Evolutionary conservation across 1,284 basidiomycete species (phyloP).

Genomic region (Porodaedalea pini): DNA sequence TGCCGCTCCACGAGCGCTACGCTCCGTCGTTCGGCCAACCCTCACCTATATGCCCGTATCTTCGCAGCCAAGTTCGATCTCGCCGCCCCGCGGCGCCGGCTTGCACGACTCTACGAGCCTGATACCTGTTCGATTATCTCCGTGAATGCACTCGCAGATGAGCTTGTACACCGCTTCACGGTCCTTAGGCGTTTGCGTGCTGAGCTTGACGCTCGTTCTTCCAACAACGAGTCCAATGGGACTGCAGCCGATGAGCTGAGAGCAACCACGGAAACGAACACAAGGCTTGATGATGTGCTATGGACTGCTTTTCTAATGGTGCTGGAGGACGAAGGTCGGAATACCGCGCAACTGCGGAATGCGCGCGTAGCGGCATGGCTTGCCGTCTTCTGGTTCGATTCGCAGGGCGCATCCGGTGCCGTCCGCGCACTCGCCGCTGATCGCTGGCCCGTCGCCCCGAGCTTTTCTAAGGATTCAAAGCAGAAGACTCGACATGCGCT

Average conservation of each 20-base stretch:
- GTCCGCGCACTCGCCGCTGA: slow-evolving; percentile 28
- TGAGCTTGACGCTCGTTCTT: slow-evolving; percentile 29
- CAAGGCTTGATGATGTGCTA: slow-evolving; percentile 37
- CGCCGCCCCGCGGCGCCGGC: slow-evolving; percentile 28
- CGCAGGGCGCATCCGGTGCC: slow-evolving; percentile 34
- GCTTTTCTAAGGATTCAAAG: not conserved
- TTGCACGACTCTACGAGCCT: slow-evolving; percentile 23
- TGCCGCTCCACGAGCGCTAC: slow-evolving; percentile 34
- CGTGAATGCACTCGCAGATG: slow-evolving; percentile 31
- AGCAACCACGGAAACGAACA: slow-evolving; percentile 28
- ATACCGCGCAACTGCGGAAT: slow-evolving; percentile 41
- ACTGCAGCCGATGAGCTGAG: not conserved
- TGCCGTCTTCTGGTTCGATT: slow-evolving; percentile 36
- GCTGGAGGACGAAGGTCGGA: slow-evolving; percentile 54
- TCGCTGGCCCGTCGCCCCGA: slow-evolving; percentile 30
- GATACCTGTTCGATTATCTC: slow-evolving; percentile 8
- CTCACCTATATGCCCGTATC: slow-evolving; percentile 44
- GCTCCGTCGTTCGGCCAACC: slow-evolving; percentile 34
- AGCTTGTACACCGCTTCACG: slow-evolving; percentile 48
- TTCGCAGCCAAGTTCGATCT: slow-evolving; percentile 43
- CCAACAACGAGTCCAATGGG: no score
- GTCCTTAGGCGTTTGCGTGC: slow-evolving; percentile 49
- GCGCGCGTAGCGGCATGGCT: slow-evolving; percentile 37
- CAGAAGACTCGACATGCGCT: slow-evolving; percentile 34
- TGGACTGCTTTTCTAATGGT: slow-evolving; percentile 54